A percentile compares a stretch with the other conserved stretches of the same genome.
Conservation (phyloP, 176 grass and related monocot genomes). For the Zizania latifolia region DNA sequence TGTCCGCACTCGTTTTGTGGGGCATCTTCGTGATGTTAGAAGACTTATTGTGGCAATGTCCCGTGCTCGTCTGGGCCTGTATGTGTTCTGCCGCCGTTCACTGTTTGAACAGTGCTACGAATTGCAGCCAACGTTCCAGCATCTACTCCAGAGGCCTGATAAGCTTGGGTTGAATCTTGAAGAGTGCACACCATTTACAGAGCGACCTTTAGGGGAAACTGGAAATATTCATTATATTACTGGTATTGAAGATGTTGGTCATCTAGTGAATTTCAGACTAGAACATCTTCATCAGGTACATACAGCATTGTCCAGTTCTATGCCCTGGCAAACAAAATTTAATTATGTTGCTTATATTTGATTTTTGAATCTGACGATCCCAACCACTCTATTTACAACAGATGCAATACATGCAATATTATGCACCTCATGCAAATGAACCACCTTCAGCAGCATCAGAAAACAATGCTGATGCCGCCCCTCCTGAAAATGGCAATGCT, state of each 20-base stretch:
- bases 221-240: slow-evolving; percentile 59
- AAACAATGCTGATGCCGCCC: slow-evolving; percentile 31
- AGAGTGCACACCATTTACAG: slow-evolving; percentile 74
- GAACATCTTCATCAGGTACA: slow-evolving; percentile 78
- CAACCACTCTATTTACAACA: slow-evolving; percentile 32
- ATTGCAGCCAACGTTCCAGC: slow-evolving; percentile 87
- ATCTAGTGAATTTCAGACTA: slow-evolving; percentile 79
- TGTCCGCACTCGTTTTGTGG: slow-evolving; percentile 88
- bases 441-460: slow-evolving; percentile 5
- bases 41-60: slow-evolving; percentile 96
- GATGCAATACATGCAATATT: slow-evolving; percentile 74
- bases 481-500: slow-evolving; percentile 27
- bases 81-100: slow-evolving; percentile 75
- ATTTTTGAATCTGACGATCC: neutral
- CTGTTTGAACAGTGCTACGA: slow-evolving; percentile 96
- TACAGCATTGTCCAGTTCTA: neutral
- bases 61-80: slow-evolving; percentile 80
- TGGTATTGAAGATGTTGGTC: slow-evolving; percentile 69
- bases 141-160: slow-evolving; percentile 77
- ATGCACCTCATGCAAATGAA: slow-evolving; percentile 39
- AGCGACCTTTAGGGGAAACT: slow-evolving; percentile 53
- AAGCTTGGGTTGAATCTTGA: slow-evolving; percentile 79
- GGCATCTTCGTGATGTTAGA: slow-evolving; percentile 93
- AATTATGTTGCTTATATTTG: neutral
- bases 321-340: neutral